These are phyloP conservation scores for Pseudevernia furfuracea DNA, from an alignment of 495 filamentous ascomycete genomes.

Conservation along the genomic window DNA sequence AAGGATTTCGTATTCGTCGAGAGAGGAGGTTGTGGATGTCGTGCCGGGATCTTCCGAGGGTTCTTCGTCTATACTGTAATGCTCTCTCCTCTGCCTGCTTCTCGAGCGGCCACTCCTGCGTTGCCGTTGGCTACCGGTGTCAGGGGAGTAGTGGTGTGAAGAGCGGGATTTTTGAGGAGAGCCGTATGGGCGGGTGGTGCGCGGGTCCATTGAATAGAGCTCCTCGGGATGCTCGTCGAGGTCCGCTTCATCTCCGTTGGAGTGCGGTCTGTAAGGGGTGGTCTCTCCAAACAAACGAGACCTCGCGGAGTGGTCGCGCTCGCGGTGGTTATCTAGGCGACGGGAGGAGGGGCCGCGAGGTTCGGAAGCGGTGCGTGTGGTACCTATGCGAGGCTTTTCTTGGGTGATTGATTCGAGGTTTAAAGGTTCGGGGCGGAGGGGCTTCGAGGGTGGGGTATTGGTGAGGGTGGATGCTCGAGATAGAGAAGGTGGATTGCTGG, in stretches of 20 bases:
- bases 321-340: constrained; percentile 18
- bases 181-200: constrained; percentile 27
- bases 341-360: constrained; percentile 37
- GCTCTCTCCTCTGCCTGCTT: constrained; percentile 15
- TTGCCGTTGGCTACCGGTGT: constrained; percentile 38
- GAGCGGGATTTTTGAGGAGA: constrained; percentile 28
- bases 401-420: constrained; percentile 27
- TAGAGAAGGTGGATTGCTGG: constrained; percentile 18
- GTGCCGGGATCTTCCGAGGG: constrained; percentile 52
- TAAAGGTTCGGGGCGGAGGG: constrained; percentile 36
- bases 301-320: constrained; percentile 15
- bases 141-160: constrained; percentile 27
- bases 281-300: constrained; percentile 31
- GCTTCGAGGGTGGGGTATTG: constrained; percentile 32
- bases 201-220: constrained; percentile 59
- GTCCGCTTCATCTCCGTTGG: constrained; percentile 38
- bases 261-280: constrained; percentile 19
- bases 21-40: constrained; percentile 16
- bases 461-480: constrained; percentile 8
- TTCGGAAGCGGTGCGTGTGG: constrained; percentile 48
- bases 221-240: constrained; percentile 59
- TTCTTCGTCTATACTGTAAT: constrained; percentile 33
- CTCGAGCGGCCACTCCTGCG: constrained; percentile 18
- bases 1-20: constrained; percentile 67
- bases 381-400: constrained; percentile 44